phyloP scores from a whole-genome alignment of 2,329 filamentous ascomycete genomes.

The Diaporthe amygdali region DNA sequence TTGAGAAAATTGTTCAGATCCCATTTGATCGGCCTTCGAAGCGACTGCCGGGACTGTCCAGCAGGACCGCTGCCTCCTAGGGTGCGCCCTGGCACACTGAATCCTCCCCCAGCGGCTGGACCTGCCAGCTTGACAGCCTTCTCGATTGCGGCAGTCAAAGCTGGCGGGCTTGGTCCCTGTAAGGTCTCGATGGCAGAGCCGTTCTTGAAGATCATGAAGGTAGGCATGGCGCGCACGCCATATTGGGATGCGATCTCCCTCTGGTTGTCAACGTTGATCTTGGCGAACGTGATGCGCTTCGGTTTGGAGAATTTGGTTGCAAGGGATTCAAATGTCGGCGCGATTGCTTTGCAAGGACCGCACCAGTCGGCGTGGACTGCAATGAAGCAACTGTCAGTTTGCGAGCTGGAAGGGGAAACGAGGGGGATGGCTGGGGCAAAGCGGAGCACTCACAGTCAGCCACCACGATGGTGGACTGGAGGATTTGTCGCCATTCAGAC shows the following conservation, averaged over 20 bases:
- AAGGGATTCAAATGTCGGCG: constrained; percentile 86
- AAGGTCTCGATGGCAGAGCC: constrained; percentile 77
- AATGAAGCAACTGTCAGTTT: constrained; percentile 29
- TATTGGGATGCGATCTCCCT: constrained; percentile 78
- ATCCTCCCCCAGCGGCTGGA: constrained; percentile 48
- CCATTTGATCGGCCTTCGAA: constrained; percentile 32
- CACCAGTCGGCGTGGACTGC: constrained; percentile 96
- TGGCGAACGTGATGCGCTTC: constrained; percentile 85
- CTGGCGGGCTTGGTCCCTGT: constrained; percentile 78
- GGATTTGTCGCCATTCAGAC: constrained; percentile 73
- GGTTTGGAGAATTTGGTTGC: constrained; percentile 80
- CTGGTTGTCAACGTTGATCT: constrained; percentile 89
- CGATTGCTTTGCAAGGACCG: constrained; percentile 90
- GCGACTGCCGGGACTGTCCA: constrained; percentile 28
- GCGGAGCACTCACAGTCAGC: constrained; percentile 76
- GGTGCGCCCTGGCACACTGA: constrained; percentile 61
- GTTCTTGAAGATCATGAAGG: constrained; percentile 88
- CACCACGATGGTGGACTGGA: constrained; percentile 77
- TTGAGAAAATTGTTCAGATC: constrained; percentile 53
- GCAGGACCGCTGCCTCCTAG: constrained; percentile 50
- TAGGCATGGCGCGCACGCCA: constrained; percentile 87
- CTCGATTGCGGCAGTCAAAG: constrained; percentile 77
- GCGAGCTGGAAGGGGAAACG: constrained; percentile 25
- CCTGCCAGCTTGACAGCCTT: constrained; percentile 65
- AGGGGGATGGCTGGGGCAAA: constrained; percentile 14